A percentile compares a stretch with the other conserved stretches of the same genome.
These are phyloP conservation scores for Spirogloea muscicola DNA, from an alignment of 139 green algal genomes.

Conservation along the genomic window DNA sequence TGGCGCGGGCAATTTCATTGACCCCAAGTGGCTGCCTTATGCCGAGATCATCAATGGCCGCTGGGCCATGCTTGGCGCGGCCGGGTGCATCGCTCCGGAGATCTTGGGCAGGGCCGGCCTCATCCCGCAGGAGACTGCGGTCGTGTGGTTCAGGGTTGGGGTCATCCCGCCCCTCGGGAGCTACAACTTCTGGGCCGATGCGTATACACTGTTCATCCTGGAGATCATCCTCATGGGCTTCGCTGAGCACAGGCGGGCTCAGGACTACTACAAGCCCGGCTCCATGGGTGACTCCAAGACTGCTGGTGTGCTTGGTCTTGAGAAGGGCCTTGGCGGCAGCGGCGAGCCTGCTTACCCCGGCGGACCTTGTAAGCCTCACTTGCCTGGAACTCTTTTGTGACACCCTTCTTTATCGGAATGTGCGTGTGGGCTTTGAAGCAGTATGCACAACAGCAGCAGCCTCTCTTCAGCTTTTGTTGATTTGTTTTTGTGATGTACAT, in stretches of 20 bases:
- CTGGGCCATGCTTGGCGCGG: constrained; percentile 92
- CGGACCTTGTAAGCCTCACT: too few species aligned
- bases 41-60: constrained; percentile 63
- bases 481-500: too few species aligned
- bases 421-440: too few species aligned
- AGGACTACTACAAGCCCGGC: constrained; percentile 43
- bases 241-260: constrained; percentile 67
- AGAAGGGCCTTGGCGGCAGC: constrained; percentile 67
- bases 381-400: too few species aligned
- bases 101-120: constrained; percentile 73
- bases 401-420: too few species aligned
- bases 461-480: too few species aligned
- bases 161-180: constrained; percentile 76
- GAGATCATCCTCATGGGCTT: constrained; percentile 93
- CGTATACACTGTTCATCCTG: constrained; percentile 91
- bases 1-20: constrained; percentile 84
- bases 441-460: too few species aligned
- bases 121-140: constrained; percentile 70
- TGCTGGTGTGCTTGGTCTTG: constrained; percentile 92
- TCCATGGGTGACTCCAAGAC: too few species aligned
- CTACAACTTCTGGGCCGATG: constrained; percentile 82
- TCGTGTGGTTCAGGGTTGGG: constrained; percentile 83
- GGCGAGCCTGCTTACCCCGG: constrained; percentile 82
- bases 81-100: constrained; percentile 89
- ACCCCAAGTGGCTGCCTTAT: constrained; percentile 83